Conservation (phyloP, 2,329 filamentous ascomycete species). For the Mycocentrospora acerina region DNA sequence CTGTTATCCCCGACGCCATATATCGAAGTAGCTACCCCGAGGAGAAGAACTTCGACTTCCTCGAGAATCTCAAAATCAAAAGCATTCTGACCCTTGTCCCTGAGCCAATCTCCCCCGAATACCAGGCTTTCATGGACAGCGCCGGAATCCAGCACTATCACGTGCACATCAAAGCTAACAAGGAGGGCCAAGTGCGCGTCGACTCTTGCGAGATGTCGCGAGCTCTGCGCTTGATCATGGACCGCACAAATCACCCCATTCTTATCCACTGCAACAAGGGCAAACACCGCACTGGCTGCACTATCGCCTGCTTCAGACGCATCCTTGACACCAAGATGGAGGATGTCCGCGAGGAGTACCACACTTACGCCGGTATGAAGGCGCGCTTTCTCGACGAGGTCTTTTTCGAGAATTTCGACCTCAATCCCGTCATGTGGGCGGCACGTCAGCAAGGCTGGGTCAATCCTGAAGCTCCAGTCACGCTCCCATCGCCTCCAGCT, state of each 20-base stretch:
- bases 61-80: constrained; percentile 69
- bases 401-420: constrained; percentile 49
- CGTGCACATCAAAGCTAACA: constrained; percentile 84
- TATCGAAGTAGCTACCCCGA: constrained; percentile 83
- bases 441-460: constrained; percentile 37
- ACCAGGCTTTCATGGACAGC: constrained; percentile 61
- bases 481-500: too few species aligned
- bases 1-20: constrained; percentile 69
- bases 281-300: constrained; percentile 88
- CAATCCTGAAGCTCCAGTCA: too few species aligned
- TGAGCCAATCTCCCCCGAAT: constrained; percentile 50
- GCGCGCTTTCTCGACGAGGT: constrained; percentile 50
- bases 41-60: constrained; percentile 67
- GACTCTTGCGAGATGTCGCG: constrained; percentile 59
- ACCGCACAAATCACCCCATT: constrained; percentile 74
- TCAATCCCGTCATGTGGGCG: constrained; percentile 44
- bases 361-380: constrained; percentile 58
- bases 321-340: constrained; percentile 63
- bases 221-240: constrained; percentile 70
- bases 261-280: constrained; percentile 93
- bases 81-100: constrained; percentile 70
- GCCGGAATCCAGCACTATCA: constrained; percentile 72
- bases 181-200: constrained; percentile 58
- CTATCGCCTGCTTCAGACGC: constrained; percentile 78
- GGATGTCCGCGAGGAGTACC: constrained; percentile 72